A percentile compares a stretch with the other conserved stretches of the same genome.
Conservation (phyloP, 768 basidiomycete species). For the Crepidotus variabilis region DNA sequence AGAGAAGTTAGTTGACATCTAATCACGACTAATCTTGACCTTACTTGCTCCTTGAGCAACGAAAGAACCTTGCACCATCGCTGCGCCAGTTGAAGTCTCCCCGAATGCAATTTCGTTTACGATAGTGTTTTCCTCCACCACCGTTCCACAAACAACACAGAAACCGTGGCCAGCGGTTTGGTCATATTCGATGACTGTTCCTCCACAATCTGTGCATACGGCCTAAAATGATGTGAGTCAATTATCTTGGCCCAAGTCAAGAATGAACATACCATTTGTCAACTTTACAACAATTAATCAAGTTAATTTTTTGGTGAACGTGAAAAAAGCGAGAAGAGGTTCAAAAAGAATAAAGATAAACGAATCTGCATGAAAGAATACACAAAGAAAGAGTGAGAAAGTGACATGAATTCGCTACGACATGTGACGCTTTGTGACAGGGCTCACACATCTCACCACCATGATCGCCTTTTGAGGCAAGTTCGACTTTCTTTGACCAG, state of each 20-base stretch:
- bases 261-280: not conserved
- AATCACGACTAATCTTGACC: constrained; percentile 24
- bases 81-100: constrained; percentile 89
- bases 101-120: constrained; percentile 94
- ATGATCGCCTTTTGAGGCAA: too few species aligned
- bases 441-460: too few species aligned
- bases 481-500: too few species aligned
- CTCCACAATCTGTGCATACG: constrained; percentile 74
- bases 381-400: not conserved
- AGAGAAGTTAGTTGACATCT: not conserved
- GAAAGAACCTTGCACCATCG: constrained; percentile 93
- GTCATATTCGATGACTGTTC: constrained; percentile 83
- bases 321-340: constrained; percentile 4
- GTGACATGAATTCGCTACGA: too few species aligned
- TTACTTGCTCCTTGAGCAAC: constrained; percentile 89
- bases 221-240: constrained; percentile 33
- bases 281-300: not conserved
- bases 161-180: constrained; percentile 81
- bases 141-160: constrained; percentile 83
- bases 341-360: constrained; percentile 15
- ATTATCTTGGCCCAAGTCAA: not conserved
- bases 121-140: constrained; percentile 90
- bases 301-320: too few species aligned
- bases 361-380: constrained; percentile 1
- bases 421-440: too few species aligned